These are phyloP conservation scores for Suillus americanus DNA, from an alignment of 768 basidiomycete genomes.

Conservation along the genomic window DNA sequence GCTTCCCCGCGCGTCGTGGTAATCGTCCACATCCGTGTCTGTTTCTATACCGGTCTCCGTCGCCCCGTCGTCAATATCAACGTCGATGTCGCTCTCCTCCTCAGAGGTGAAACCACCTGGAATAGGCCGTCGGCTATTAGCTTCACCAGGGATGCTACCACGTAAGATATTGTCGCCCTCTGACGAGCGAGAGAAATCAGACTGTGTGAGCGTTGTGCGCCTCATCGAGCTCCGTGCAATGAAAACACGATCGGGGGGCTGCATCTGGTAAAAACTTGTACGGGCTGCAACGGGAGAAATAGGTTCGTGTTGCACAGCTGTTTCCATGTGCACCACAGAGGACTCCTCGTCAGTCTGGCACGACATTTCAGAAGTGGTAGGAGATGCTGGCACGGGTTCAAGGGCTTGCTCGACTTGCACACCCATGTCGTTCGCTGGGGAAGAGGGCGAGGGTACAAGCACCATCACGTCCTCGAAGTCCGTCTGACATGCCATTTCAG, in stretches of 20 bases:
- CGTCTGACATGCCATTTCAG: slow-evolving; percentile 68
- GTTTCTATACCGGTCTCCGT: slow-evolving; percentile 69
- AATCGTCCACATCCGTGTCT: slow-evolving; percentile 70
- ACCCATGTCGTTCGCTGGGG: slow-evolving; percentile 37
- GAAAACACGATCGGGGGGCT: slow-evolving; percentile 20
- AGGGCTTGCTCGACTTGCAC: slow-evolving; percentile 40
- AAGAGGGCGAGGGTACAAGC: slow-evolving; percentile 26
- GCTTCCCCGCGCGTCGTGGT: slow-evolving; percentile 74
- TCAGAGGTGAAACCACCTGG: slow-evolving; percentile 24
- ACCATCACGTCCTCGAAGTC: slow-evolving; percentile 40
- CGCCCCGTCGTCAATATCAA: slow-evolving; percentile 38
- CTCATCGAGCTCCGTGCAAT: slow-evolving; percentile 19
- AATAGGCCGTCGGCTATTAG: slow-evolving; percentile 10
- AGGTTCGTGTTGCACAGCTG: slow-evolving; percentile 48
- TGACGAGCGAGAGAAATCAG: slow-evolving; percentile 36
- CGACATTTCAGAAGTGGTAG: slow-evolving; percentile 34
- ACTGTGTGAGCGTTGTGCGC: slow-evolving; percentile 49
- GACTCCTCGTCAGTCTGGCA: slow-evolving; percentile 50
- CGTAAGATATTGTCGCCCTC: slow-evolving; percentile 38
- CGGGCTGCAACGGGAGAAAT: slow-evolving; percentile 25
- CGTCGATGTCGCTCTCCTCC: slow-evolving; percentile 36
- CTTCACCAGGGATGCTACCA: slow-evolving; percentile 26
- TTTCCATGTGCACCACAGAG: slow-evolving; percentile 39
- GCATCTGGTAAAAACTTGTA: slow-evolving; percentile 36
- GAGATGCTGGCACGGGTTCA: slow-evolving; percentile 14